Evolutionary conservation across 2,329 filamentous ascomycete species (phyloP).

Genomic region (Geoglossum cookeanum): DNA sequence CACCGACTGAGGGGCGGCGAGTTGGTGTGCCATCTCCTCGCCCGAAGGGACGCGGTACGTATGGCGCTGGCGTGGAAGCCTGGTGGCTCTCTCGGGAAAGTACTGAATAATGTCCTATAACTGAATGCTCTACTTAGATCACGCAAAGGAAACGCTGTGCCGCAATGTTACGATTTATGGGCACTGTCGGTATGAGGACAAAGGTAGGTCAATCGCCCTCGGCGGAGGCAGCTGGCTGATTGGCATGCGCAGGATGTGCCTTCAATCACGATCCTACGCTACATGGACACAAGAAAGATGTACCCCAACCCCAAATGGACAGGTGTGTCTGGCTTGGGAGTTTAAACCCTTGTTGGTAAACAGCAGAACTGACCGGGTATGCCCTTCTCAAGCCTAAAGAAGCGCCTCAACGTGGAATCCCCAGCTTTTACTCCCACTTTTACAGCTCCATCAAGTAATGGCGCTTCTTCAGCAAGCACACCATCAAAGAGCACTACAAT

Average conservation of each 20-base stretch:
- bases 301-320: slow-evolving; percentile 19
- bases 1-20: slow-evolving; percentile 26
- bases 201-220: slow-evolving; percentile 31
- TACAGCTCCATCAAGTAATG: slow-evolving; percentile 24
- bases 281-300: slow-evolving; percentile 28
- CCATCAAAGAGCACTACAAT: slow-evolving; percentile 53
- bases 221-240: not conserved
- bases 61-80: not conserved
- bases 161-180: slow-evolving; percentile 88
- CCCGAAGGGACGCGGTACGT: slow-evolving; percentile 29
- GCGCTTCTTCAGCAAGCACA: slow-evolving; percentile 15
- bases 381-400: slow-evolving; percentile 34
- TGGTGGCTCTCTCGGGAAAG: not conserved
- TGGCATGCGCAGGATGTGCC: slow-evolving; percentile 38
- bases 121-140: slow-evolving; percentile 30
- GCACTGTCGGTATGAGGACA: slow-evolving; percentile 79
- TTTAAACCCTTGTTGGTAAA: too few relatives aligned
- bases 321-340: slow-evolving; percentile 19
- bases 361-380: not conserved
- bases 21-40: slow-evolving; percentile 24
- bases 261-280: slow-evolving; percentile 64
- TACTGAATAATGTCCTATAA: not conserved
- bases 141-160: slow-evolving; percentile 72
- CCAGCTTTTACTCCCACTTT: slow-evolving; percentile 73
- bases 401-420: slow-evolving; percentile 83